Percentiles rank a stretch among this genome's conserved stretches.
Evolutionary conservation across 2,329 filamentous ascomycete species (phyloP).

Genomic region (Cadophora sp.): DNA sequence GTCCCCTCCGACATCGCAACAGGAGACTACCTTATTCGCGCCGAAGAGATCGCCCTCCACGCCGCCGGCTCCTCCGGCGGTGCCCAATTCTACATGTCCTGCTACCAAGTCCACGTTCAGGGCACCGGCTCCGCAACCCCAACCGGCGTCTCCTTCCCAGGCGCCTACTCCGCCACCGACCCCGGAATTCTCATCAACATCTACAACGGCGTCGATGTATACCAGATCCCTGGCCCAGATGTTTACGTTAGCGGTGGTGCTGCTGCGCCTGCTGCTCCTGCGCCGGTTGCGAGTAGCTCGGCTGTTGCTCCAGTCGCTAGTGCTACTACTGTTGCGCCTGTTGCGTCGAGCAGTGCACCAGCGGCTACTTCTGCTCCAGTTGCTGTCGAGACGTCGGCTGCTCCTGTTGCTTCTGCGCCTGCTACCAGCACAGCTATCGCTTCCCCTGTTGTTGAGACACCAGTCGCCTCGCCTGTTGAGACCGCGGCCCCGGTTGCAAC

Average conservation of each 20-base stretch:
- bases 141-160: slow-evolving; percentile 51
- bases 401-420: neutral
- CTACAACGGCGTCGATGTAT: slow-evolving; percentile 28
- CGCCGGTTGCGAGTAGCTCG: neutral
- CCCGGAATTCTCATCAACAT: slow-evolving; percentile 57
- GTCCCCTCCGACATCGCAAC: slow-evolving; percentile 58
- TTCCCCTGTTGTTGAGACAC: neutral
- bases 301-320: neutral
- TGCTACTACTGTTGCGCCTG: neutral
- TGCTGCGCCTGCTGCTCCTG: neutral
- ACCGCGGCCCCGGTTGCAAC: neutral
- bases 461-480: neutral
- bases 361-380: neutral
- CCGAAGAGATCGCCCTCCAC: slow-evolving; percentile 61
- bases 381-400: neutral
- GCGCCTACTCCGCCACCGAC: slow-evolving; percentile 54
- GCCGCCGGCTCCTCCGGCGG: slow-evolving; percentile 51
- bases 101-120: slow-evolving; percentile 54
- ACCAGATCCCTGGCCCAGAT: slow-evolving; percentile 9
- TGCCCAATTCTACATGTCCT: slow-evolving; percentile 50
- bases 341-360: neutral
- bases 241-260: slow-evolving; percentile 8
- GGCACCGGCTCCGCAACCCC: slow-evolving; percentile 52
- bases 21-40: slow-evolving; percentile 61
- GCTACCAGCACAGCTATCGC: neutral